Percentiles rank a stretch among this genome's conserved stretches.
Evolutionary conservation across 441 rosid species (phyloP).

Genomic region (California macrophylla): DNA sequence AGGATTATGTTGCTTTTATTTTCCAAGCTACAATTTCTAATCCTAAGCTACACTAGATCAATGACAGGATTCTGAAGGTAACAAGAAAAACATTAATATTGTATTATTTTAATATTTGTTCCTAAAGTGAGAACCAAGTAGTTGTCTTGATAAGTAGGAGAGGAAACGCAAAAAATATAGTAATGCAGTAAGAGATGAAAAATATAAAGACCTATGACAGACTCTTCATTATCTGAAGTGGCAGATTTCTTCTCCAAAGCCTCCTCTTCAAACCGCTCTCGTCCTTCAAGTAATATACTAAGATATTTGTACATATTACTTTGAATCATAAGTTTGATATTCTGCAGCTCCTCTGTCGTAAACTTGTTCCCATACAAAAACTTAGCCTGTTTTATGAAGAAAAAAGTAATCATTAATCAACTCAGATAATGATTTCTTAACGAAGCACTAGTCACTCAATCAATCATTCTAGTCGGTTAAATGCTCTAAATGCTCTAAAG

Average conservation of each 20-base stretch:
- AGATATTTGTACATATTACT: constrained; percentile 96
- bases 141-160: no score
- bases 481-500: background rate
- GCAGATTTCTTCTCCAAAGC: constrained; percentile 41
- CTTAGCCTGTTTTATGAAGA: constrained; percentile 54
- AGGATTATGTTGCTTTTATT: background rate
- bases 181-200: background rate
- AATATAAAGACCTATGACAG: background rate
- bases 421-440: constrained; percentile 12
- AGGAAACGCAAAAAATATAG: background rate
- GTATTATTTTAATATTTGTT: no score
- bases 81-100: no score
- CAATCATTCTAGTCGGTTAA: background rate
- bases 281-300: constrained; percentile 87
- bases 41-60: background rate
- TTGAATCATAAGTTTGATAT: constrained; percentile 92
- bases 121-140: no score
- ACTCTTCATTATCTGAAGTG: background rate
- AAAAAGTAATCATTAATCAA: background rate
- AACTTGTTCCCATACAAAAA: constrained; percentile 89
- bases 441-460: background rate
- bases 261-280: constrained; percentile 97
- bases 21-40: background rate
- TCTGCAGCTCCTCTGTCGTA: constrained; percentile 65
- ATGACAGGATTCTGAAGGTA: background rate